Base-by-base conservation (phyloP, 2,329 filamentous ascomycete genomes). In the Xylaria sp. region DNA sequence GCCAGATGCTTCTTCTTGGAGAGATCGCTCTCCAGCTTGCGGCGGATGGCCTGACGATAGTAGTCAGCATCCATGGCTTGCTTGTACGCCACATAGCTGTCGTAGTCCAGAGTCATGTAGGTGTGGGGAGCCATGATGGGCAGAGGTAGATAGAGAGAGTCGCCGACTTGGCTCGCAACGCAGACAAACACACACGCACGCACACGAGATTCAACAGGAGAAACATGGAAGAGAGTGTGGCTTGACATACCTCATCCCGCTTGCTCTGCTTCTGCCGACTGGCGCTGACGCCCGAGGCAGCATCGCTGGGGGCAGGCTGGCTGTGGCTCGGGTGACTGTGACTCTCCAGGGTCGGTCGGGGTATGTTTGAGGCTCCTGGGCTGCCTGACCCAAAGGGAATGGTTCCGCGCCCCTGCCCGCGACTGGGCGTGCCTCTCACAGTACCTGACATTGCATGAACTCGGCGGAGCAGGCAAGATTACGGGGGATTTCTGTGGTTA, bases 211-310 rank as follows among this genome's bases (percentile, higher is more conserved):
- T 27, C 6, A 33, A 27, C 13, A 39, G 50, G 38, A 42, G 60
- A 65, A 68, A 72, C 61, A 70, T 39, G 49, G 56, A 56, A 60
- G 54, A 63, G n/a, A 71, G 39, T 27, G 50, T 22, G 45, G 29
- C 36, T 60, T 17, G 71, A 84, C 88, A 76, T 85, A 99, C 96
- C 92, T 99, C 96, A 90, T 99, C 96, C 81, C 94, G 90, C 84
- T 98, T 98, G 73, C 90, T 91, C 86, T 97, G 95, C 83, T 97
- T 97, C 81, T 96, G 92, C 77, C 96, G 90, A 81, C 95, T 98
- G 74, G 94, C 92, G 82, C 93, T 97, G 82, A 97, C 87, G 31
- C 73, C 74, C 45, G 92, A 90, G 62, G 93, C 86, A 67, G 79
- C 81, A 73, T 92, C 91, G 81, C 83, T 88, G 71, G 84, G 83